Evolutionary conservation across 176 grass and related monocot species (phyloP), one percentile per base, ranked within the genome.

Genomic region (Microstegium vimineum): DNA sequence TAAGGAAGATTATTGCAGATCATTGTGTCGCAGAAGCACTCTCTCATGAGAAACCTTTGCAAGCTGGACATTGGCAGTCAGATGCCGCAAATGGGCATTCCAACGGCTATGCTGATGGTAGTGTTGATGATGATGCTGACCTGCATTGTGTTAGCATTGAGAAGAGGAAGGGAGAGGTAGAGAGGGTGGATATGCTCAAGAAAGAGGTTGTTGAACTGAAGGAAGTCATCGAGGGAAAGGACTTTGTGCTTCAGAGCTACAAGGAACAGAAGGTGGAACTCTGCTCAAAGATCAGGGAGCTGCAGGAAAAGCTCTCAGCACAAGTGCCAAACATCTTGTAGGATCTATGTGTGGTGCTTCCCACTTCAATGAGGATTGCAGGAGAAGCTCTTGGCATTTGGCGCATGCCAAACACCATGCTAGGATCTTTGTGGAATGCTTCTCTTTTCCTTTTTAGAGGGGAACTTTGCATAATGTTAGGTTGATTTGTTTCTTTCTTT

Each of bases 171-270:
- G 87, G 57, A 41, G 84, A 87, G 28, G 65, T 73, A n/a, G 84
- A 88, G 63, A 92, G 49, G 65, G 70, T 90, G 51, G 93, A 95
- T 77, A 91, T 91, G 78, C 85, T 95, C 26, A 92, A 83, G 89
- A 94, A 82, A 81, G 96, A 92, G 61, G 87, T 95, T 0, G 42
- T 86, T 23, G 93, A 92, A 11, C 79, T 99, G 74, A 93, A 90
- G 89, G 93, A 92, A 80, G 89, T 93, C 23, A 95, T 94, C 1
- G 91, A 88, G 73, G 96, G 96, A 28, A 99, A 99, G 71, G 93
- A 99, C 63, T 99, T 95, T 82, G 77, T 99, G 77, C 93, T 99
- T 52, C 91, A 94, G 91, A 95, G 85, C 81, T 99, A 93, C 83
- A 99, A 95, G 89, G 93, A 95, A 69, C 89, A 94, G 85, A 99